phyloP scores from a whole-genome alignment of 106 monocot genomes.

The Amphibolis antarctica region DNA sequence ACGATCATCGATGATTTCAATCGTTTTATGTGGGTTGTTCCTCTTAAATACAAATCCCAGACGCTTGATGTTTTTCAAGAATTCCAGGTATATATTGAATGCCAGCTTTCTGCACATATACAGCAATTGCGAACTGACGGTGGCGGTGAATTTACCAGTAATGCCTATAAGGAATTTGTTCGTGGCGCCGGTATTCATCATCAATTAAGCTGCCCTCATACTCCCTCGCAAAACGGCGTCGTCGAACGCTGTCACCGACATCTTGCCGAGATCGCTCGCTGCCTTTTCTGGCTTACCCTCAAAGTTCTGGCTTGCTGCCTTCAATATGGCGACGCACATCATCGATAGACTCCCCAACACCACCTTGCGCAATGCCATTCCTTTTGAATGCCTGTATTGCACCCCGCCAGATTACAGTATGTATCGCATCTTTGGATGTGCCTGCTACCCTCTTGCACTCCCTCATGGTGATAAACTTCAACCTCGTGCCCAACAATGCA shows the following conservation, averaged over 20 bases:
- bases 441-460: background rate
- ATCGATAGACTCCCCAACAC: background rate
- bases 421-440: background rate
- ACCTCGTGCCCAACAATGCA: background rate
- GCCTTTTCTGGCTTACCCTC: background rate
- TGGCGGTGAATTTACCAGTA: conserved; percentile 5
- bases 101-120: background rate
- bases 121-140: conserved; percentile 7
- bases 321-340: background rate
- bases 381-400: background rate
- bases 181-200: background rate
- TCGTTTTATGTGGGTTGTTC: background rate
- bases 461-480: background rate
- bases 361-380: background rate
- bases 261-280: background rate
- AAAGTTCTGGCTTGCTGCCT: background rate
- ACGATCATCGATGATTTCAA: background rate
- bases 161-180: background rate
- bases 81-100: background rate
- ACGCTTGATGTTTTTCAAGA: background rate
- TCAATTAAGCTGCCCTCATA: conserved; percentile 1
- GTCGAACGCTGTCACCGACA: conserved; percentile 3
- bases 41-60: background rate
- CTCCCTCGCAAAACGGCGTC: background rate
- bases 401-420: background rate